Base-by-base conservation (phyloP, 1,284 basidiomycete genomes). In the Fomitopsis palustris region DNA sequence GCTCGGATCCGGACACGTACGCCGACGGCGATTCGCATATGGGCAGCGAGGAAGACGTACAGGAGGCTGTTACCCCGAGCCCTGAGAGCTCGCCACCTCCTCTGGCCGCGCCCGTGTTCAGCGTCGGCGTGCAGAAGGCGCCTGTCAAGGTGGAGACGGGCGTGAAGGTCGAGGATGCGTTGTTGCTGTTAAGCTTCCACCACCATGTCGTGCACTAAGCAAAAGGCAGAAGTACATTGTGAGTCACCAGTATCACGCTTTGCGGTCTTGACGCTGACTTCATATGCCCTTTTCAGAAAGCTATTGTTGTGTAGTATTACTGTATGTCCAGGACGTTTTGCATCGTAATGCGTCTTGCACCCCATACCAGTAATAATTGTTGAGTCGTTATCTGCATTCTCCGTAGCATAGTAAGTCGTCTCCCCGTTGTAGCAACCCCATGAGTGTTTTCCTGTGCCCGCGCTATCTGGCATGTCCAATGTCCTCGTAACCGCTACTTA, bases 61-160 rank as follows among this genome's bases (percentile, higher is more conserved):
- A 86, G 61, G 88, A 90, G 68, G 86, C 85, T 17, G 82, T 89
- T 29, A 90, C 88, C 0, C 88, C 87, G 12, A 83, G 83, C 5
- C 84, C 86, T 10, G 80, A 80, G 55, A 74, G 79, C 21, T 84
- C 83, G 19, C 81, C 82, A 1, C 81, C 82, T 19, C 62, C 70
- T 29, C 60, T 60, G 31, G 49, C 61, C 53, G 55, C 62, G 41
- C 64, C 64, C 51, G 58, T 37, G 41, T 45, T 66, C 61, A 56
- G 62, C 69, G 51, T 59, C 55, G 58, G 62, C 69, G 53, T 60
- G 57, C 57, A 55, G 42, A 9, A 17, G 25, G 54, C 54, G 49
- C n/a, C 31, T n/a, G 54, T 55, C 8, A 52, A 43, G 57, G 52
- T 61, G 62, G 73, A 62, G 58, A 72, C 77, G 16, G 78, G 79